Evolutionary conservation across 1,284 basidiomycete genomes (phyloP), one percentile per base, ranked within the genome.

Genomic region (Vanrija humicola): DNA sequence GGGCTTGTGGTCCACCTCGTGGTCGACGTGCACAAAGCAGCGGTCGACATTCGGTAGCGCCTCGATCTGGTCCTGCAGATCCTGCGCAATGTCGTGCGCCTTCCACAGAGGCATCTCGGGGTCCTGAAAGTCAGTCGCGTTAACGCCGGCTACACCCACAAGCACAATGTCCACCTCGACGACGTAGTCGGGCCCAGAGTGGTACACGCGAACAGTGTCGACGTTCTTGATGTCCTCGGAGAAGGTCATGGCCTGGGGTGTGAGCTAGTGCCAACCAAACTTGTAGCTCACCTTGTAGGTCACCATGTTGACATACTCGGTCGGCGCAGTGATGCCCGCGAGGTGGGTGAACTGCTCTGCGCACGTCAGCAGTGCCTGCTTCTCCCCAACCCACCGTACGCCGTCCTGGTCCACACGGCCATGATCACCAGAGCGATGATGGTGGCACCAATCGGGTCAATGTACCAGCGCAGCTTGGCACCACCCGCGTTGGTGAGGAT

Each of bases 91-190:
- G 74, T 98, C 94, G 74, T 98, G 94, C 16, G 93, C 89, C 70
- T 88, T 86, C 86, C 88, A 90, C 1, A 98, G 78, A 0, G 92
- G 90, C 43, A 92, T 96, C 58, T 86, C 84, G 5, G 87, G 88
- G 63, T 87, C 82, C 85, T 52, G 51, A 39, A 18, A 25, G 42
- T 58, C 42, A 54, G 48, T 26, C 6, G 6, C 28, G 26, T 25
- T 25, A 14, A 4, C 18, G 21, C 21, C 7, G 16, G 4, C n/a
- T 3, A 5, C 14, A 54, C 56, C 43, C 25, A 58, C 57, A 12
- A 98, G 90, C 23, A 98, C 94, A 51, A 98, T 85, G 74, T 98
- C 95, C 9, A 97, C 83, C 76, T 97, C 94, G 46, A 97, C 93
- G 68, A 92, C 89, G 70, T 91, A 95, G 56, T 91, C 82, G 77